Evolutionary conservation across 805 yeast species (phyloP).

Genomic region (Millerozyma acaciae): DNA sequence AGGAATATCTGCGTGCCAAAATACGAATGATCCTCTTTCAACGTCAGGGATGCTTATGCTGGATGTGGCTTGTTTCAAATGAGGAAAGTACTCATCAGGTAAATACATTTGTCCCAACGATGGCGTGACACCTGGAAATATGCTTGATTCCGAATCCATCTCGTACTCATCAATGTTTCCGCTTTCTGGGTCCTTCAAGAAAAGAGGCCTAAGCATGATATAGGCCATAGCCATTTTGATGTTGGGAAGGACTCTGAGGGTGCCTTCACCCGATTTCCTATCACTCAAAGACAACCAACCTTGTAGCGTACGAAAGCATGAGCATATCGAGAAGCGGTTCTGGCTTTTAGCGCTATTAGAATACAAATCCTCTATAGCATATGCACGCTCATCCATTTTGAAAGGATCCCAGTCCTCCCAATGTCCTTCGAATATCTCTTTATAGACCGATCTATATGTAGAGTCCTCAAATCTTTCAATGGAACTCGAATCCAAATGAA

Average conservation of each 20-base stretch:
- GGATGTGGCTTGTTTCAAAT: slow-evolving; percentile 23
- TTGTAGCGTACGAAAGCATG: slow-evolving; percentile 39
- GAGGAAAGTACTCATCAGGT: slow-evolving; percentile 27
- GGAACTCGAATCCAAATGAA: slow-evolving; percentile 42
- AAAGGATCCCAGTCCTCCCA: slow-evolving; percentile 45
- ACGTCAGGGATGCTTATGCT: slow-evolving; percentile 36
- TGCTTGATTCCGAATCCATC: slow-evolving; percentile 25
- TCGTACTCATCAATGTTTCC: slow-evolving; percentile 26
- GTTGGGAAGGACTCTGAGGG: slow-evolving; percentile 34
- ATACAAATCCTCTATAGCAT: slow-evolving; percentile 31
- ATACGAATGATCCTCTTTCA: slow-evolving; percentile 40
- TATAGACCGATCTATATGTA: slow-evolving; percentile 32
- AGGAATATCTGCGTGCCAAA: slow-evolving; percentile 42
- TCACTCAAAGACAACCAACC: slow-evolving; percentile 42
- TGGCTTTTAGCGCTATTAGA: slow-evolving; percentile 12
- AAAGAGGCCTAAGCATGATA: slow-evolving; percentile 37
- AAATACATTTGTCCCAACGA: slow-evolving; percentile 35
- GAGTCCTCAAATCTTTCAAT: slow-evolving; percentile 46
- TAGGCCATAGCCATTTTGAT: slow-evolving; percentile 36
- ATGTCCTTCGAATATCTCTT: slow-evolving; percentile 31
- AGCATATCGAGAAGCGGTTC: no score
- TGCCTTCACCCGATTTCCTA: slow-evolving; percentile 36
- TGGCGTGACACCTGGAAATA: slow-evolving; percentile 39
- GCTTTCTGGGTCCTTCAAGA: no score
- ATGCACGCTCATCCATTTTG: slow-evolving; percentile 28